phyloP scores from a whole-genome alignment of 164 flowering plant species.

The Akebia trifoliata region DNA sequence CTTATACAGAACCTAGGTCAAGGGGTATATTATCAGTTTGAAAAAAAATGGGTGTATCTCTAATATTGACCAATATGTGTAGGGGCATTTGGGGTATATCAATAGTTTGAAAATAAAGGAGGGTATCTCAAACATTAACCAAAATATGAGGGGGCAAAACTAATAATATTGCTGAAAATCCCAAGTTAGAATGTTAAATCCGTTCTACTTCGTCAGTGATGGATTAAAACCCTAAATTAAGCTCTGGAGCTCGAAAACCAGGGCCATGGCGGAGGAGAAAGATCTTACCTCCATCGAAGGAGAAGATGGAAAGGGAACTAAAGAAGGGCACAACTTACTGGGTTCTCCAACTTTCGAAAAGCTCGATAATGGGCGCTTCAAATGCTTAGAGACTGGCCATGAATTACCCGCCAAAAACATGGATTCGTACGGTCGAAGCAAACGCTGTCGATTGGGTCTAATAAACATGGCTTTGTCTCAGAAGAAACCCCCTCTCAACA shows the following conservation, averaged over 20 bases:
- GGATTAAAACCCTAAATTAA: too few species aligned
- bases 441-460: conserved; percentile 77
- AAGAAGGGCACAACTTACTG: conserved; percentile 59
- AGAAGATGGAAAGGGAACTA: conserved; percentile 17
- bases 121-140: too few species aligned
- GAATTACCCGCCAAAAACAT: conserved; percentile 52
- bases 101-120: too few species aligned
- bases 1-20: too few species aligned
- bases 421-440: conserved; percentile 58
- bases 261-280: conserved; percentile 4
- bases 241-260: neutral
- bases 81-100: too few species aligned
- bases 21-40: too few species aligned
- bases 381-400: conserved; percentile 86
- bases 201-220: too few species aligned
- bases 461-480: conserved; percentile 50
- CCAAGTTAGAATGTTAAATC: too few species aligned
- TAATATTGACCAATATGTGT: too few species aligned
- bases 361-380: conserved; percentile 70
- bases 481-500: conserved; percentile 74
- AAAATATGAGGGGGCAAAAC: too few species aligned
- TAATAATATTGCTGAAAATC: too few species aligned
- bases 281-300: neutral
- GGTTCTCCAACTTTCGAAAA: conserved; percentile 66
- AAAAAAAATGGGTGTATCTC: too few species aligned